These are phyloP conservation scores for Hypoxylon sp. DNA, from an alignment of 2,329 filamentous ascomycete genomes.

Conservation along the genomic window DNA sequence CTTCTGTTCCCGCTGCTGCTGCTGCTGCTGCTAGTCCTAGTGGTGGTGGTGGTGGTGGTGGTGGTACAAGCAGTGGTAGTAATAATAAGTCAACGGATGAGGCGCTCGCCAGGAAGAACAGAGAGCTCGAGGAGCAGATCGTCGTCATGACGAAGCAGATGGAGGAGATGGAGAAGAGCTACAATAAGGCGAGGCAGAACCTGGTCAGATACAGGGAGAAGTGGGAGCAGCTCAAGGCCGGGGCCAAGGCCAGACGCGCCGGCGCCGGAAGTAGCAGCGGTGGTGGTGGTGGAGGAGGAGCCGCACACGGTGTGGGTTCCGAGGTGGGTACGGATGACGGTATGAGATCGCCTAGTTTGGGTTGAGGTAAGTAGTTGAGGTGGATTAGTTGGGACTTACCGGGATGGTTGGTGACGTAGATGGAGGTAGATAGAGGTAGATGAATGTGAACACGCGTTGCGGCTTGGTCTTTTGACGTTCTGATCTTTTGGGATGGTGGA, in stretches of 20 bases:
- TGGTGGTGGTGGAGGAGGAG: conserved; percentile 1
- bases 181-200: conserved; percentile 66
- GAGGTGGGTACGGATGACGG: conserved; percentile 24
- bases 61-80: conserved; percentile 32
- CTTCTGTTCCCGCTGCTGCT: conserved; percentile 48
- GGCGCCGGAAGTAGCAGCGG: conserved; percentile 29
- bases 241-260: conserved; percentile 65
- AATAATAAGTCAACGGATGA: conserved; percentile 57
- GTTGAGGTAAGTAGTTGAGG: background rate
- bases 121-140: conserved; percentile 76
- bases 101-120: conserved; percentile 61
- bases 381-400: background rate
- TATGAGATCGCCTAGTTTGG: conserved; percentile 21
- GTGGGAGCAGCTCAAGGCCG: conserved; percentile 71
- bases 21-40: conserved; percentile 3
- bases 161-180: conserved; percentile 73
- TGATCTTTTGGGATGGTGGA: no score
- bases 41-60: background rate
- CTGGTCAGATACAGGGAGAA: conserved; percentile 69
- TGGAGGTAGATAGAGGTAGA: background rate
- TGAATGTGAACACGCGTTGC: background rate
- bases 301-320: conserved; percentile 8
- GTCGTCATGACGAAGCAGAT: conserved; percentile 68
- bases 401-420: background rate
- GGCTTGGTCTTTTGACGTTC: background rate